Evolutionary conservation across 805 yeast species (phyloP), one percentile per base, ranked within the genome.

Genomic region (Sugiyamaella floridensis): DNA sequence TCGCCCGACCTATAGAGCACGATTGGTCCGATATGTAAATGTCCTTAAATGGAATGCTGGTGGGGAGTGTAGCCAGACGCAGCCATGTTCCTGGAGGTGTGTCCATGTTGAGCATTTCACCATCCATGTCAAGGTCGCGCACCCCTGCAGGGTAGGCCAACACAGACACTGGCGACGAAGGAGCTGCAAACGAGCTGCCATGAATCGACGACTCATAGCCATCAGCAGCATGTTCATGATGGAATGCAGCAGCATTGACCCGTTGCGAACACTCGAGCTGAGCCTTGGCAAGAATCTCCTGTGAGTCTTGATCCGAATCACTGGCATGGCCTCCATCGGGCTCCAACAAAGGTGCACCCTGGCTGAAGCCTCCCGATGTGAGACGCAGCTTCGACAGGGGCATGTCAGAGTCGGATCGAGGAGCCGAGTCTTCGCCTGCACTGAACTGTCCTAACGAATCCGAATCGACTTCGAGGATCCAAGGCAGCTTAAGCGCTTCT

Each of bases 401-500:
- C 8, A 18, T 10, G 20, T 45, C 32, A 3, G 48, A 18, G 15
- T 14, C 19, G 26, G 41, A 9, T 2, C 48, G 40, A 15, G 32
- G 22, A 7, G 15, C 16, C 11, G 34, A n/a, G 16, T 26, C 20
- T 14, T 45, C 22, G 9, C 15, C 18, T 14, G 11, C 26, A 14
- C 37, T 32, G 37, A 32, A 32, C 37, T 32, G 37, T 10, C 37
- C 18, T 26, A 40, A 34, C 32, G 42, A 47, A 18, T 40, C 50
- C 7, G 45, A 34, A 14, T 62, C 51, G 10, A n/a, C 55, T 22
- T 43, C 62, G 32, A 56, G 66, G n/a, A 92, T 72, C 99, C 99
- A 93, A 2, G 85, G 84, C 65, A 89, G 95, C 16, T 72, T 65
- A 45, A 92, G 72, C 0, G 97, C 97, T 51, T 78, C 80, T 6